These are phyloP conservation scores for Suhomyces anneliseae DNA, from an alignment of 1,139 yeast genomes.

Conservation along the genomic window DNA sequence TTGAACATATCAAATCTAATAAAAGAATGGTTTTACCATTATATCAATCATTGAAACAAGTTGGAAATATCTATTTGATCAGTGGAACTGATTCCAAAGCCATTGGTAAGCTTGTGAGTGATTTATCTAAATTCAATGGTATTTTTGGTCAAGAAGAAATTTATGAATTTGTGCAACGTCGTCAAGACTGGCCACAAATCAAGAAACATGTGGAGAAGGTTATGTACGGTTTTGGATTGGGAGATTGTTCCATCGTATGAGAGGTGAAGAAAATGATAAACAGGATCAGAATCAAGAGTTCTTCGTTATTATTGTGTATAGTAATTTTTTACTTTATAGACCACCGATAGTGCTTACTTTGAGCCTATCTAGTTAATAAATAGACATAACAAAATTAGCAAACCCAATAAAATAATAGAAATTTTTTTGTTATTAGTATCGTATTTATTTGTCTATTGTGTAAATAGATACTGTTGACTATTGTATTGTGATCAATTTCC, in stretches of 20 bases:
- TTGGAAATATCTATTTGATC: constrained; percentile 79
- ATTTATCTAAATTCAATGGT: constrained; percentile 83
- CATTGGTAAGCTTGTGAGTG: constrained; percentile 80
- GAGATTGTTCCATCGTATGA: constrained; percentile 55
- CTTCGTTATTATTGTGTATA: not conserved
- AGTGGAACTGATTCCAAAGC: constrained; percentile 78
- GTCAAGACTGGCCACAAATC: constrained; percentile 83
- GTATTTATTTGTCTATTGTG: no score
- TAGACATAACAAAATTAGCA: no score
- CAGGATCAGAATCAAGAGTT: not conserved
- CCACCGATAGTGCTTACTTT: not conserved
- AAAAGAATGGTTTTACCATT: constrained; percentile 74
- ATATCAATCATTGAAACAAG: constrained; percentile 77
- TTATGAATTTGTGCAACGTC: constrained; percentile 83
- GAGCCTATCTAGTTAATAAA: no score
- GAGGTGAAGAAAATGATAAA: constrained; percentile 1
- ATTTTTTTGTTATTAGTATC: no score
- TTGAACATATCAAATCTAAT: constrained; percentile 51
- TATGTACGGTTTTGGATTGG: constrained; percentile 86
- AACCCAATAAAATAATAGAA: no score
- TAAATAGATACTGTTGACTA: no score
- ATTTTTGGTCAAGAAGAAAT: constrained; percentile 90
- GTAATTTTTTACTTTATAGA: not conserved
- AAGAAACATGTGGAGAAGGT: constrained; percentile 84
- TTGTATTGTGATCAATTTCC: no score